Conservation (phyloP, 2,329 filamentous ascomycete species). For the Trichoderma atroviride region DNA sequence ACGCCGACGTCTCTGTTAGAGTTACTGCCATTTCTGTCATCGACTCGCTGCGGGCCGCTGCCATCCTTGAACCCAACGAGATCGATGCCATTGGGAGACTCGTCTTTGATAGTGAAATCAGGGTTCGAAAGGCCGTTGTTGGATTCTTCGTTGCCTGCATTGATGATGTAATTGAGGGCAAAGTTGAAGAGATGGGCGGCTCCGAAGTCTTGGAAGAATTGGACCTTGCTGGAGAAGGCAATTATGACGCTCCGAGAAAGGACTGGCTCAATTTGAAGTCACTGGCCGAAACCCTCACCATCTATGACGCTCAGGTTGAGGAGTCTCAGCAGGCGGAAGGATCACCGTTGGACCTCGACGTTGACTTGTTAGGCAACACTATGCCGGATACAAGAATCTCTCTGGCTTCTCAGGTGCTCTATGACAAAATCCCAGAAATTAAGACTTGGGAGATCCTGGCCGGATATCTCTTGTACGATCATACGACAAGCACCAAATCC, state of each 20-base stretch:
- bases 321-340: slow-evolving; percentile 55
- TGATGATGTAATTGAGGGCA: slow-evolving; percentile 75
- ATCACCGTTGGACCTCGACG: slow-evolving; percentile 50
- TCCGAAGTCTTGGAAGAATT: slow-evolving; percentile 77
- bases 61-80: slow-evolving; percentile 87
- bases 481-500: slow-evolving; percentile 66
- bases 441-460: slow-evolving; percentile 86
- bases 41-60: slow-evolving; percentile 78
- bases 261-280: slow-evolving; percentile 94
- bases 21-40: slow-evolving; percentile 80
- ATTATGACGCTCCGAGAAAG: slow-evolving; percentile 73
- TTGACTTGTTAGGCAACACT: slow-evolving; percentile 62
- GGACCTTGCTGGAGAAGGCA: slow-evolving; percentile 70
- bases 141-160: slow-evolving; percentile 90
- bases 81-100: slow-evolving; percentile 86
- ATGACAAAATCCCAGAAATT: slow-evolving; percentile 78
- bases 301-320: slow-evolving; percentile 74
- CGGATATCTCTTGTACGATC: slow-evolving; percentile 90
- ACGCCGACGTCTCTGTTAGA: slow-evolving; percentile 79
- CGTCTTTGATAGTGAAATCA: slow-evolving; percentile 83
- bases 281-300: slow-evolving; percentile 78
- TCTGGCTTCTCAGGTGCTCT: slow-evolving; percentile 82
- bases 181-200: slow-evolving; percentile 82
- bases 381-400: slow-evolving; percentile 80
- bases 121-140: slow-evolving; percentile 85